A percentile compares a stretch with the other conserved stretches of the same genome.
These are phyloP conservation scores for Brassica cretica DNA, from an alignment of 345 rosid genomes.

Conservation along the genomic window DNA sequence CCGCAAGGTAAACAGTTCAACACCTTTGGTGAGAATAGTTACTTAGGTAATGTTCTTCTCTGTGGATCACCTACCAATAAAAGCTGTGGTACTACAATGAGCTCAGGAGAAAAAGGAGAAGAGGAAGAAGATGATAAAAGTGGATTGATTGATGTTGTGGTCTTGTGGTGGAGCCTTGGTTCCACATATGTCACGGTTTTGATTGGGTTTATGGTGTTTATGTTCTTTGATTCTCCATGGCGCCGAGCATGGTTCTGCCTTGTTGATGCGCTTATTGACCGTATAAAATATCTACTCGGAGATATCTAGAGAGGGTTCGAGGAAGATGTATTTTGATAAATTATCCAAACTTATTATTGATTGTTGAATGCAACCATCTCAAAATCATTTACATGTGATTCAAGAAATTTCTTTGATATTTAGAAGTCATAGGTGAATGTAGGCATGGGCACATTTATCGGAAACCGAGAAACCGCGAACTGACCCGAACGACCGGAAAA, in stretches of 20 bases:
- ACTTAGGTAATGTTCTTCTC: conserved; percentile 21
- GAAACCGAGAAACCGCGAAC: no score
- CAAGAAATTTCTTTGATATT: neutral
- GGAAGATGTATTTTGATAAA: neutral
- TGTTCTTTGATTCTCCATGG: conserved; percentile 28
- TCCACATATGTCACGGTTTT: conserved; percentile 24
- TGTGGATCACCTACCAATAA: conserved; percentile 23
- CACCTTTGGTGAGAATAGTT: conserved; percentile 27
- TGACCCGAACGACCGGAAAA: no score
- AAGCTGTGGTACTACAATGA: conserved; percentile 15
- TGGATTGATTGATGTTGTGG: conserved; percentile 14
- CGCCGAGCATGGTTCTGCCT: conserved; percentile 16
- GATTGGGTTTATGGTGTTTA: neutral
- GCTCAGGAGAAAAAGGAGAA: neutral
- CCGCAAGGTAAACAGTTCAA: conserved; percentile 26
- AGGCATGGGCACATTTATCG: no score
- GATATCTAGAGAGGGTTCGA: conserved; percentile 3
- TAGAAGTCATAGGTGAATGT: neutral
- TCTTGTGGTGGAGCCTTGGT: conserved; percentile 24
- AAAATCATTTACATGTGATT: neutral
- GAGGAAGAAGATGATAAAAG: neutral
- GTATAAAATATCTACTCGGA: conserved; percentile 10
- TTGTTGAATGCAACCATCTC: neutral
- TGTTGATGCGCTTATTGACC: conserved; percentile 19
- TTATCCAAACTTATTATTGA: neutral